Evolutionary conservation across 805 yeast species (phyloP).

Genomic region (Candida methanosorbosa): DNA sequence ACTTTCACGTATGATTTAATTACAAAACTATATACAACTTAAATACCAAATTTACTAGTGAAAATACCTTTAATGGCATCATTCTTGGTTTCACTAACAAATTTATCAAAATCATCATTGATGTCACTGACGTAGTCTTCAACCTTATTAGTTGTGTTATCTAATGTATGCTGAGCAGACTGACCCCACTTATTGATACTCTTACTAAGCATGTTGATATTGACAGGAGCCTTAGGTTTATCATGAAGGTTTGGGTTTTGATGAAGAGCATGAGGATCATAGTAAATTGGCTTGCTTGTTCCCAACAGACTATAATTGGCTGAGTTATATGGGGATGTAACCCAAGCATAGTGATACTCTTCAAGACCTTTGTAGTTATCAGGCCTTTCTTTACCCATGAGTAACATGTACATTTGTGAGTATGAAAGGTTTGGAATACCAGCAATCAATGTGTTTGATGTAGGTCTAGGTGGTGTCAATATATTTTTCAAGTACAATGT

Average conservation of each 20-base stretch:
- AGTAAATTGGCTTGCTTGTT: slow-evolving; percentile 19
- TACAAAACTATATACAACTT: not conserved
- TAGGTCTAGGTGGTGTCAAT: slow-evolving; percentile 71
- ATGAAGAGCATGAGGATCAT: slow-evolving; percentile 23
- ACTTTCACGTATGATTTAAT: too few relatives aligned
- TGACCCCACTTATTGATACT: slow-evolving; percentile 12
- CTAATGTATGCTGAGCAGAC: slow-evolving; percentile 14
- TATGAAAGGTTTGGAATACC: slow-evolving; percentile 55
- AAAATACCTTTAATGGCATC: slow-evolving; percentile 22
- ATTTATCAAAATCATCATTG: slow-evolving; percentile 24
- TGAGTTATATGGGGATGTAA: slow-evolving; percentile 29
- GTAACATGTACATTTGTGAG: slow-evolving; percentile 52
- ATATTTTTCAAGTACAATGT: slow-evolving; percentile 61
- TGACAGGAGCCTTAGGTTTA: slow-evolving; percentile 10
- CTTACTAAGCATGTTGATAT: slow-evolving; percentile 6
- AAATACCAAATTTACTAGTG: slow-evolving; percentile 13
- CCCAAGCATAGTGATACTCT: slow-evolving; percentile 52
- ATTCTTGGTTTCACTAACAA: slow-evolving; percentile 18
- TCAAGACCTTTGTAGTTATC: slow-evolving; percentile 6
- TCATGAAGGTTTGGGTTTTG: slow-evolving; percentile 17
- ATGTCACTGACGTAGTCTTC: slow-evolving; percentile 18
- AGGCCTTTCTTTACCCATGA: slow-evolving; percentile 72
- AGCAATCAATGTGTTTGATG: slow-evolving; percentile 79
- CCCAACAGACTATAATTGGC: slow-evolving; percentile 20
- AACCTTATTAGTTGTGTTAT: slow-evolving; percentile 14